These are phyloP conservation scores for Eutrema yunnanense DNA, from an alignment of 345 rosid species.

Conservation along the genomic window DNA sequence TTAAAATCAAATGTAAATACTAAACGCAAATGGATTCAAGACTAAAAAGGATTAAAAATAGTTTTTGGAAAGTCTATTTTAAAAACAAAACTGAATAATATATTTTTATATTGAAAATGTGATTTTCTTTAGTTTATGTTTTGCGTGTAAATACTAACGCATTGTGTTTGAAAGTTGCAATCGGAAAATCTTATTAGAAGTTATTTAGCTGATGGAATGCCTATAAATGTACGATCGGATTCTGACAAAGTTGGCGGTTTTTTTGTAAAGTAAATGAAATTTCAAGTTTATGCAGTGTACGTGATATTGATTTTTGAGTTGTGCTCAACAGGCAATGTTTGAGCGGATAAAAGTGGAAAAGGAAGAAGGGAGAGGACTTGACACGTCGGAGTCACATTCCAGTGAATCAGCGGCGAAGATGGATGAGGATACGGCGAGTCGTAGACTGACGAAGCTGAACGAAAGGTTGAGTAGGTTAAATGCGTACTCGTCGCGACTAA, in stretches of 20 bases:
- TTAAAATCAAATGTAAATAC: no score
- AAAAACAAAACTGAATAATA: no score
- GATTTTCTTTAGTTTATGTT: no score
- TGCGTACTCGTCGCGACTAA: slow-evolving; percentile 46
- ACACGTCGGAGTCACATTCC: neutral
- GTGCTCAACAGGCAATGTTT: slow-evolving; percentile 36
- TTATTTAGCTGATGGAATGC: no score
- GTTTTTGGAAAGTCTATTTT: no score
- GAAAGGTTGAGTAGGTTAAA: slow-evolving; percentile 49
- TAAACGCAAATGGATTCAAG: no score
- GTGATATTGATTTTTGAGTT: neutral
- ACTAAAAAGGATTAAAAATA: no score
- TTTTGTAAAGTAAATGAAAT: neutral
- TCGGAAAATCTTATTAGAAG: no score
- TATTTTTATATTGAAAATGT: no score
- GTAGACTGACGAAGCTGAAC: slow-evolving; percentile 23
- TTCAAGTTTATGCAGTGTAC: neutral
- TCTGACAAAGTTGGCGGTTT: no score
- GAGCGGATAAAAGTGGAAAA: slow-evolving; percentile 63
- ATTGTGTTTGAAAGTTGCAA: no score
- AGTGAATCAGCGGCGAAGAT: neutral
- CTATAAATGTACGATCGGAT: neutral
- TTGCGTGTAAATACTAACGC: no score
- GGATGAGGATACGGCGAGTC: slow-evolving; percentile 25
- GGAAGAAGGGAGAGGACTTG: slow-evolving; percentile 75